Evolutionary conservation across 345 rosid species (phyloP).

Genomic region (Lepidium didymum): DNA sequence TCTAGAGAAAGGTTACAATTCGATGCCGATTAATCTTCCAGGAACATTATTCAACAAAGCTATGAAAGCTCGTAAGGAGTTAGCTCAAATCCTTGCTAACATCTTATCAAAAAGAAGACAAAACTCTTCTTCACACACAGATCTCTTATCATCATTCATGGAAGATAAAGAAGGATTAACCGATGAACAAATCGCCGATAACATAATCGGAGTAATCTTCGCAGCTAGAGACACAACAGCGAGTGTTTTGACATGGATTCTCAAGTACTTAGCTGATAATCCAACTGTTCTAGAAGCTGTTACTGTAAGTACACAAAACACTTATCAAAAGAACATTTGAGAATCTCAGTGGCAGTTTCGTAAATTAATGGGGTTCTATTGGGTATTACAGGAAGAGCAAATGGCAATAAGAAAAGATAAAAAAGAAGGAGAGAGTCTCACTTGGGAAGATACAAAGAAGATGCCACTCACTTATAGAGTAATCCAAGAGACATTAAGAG

Average conservation of each 20-base stretch:
- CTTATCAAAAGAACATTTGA: background rate
- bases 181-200: constrained; percentile 81
- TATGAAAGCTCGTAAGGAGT: constrained; percentile 84
- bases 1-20: constrained; percentile 79
- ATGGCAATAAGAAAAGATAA: constrained; percentile 44
- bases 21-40: constrained; percentile 68
- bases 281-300: constrained; percentile 66
- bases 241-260: constrained; percentile 78
- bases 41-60: constrained; percentile 76
- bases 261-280: constrained; percentile 75
- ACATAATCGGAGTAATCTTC: constrained; percentile 84
- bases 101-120: constrained; percentile 52
- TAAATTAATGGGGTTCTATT: background rate
- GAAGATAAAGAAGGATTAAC: constrained; percentile 55
- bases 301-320: constrained; percentile 42
- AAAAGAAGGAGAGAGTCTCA: constrained; percentile 42
- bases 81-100: constrained; percentile 59
- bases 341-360: constrained; percentile 16
- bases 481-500: constrained; percentile 75
- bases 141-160: constrained; percentile 74
- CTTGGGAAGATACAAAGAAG: constrained; percentile 71
- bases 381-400: constrained; percentile 61
- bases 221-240: constrained; percentile 94
- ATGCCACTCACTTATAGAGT: constrained; percentile 73
- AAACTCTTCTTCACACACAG: constrained; percentile 36